Base-by-base conservation (phyloP, 176 grass and related monocot species). In the Alloteropsis semialata region DNA sequence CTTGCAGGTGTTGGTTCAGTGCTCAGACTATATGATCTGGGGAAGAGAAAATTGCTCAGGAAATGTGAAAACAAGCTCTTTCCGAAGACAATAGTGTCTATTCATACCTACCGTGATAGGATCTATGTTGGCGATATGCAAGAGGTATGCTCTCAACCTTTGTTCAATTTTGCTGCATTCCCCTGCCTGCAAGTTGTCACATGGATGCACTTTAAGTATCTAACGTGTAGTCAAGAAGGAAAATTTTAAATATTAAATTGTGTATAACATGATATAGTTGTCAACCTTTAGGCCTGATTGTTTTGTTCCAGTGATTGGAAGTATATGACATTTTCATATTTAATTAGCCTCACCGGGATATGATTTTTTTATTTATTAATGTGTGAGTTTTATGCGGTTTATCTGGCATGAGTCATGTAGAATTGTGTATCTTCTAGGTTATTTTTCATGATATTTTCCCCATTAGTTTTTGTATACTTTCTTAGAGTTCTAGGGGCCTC, bases 21-120 rank as follows among this genome's bases (percentile, higher is more conserved):
- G n/a, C 91, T 99, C 42, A 95, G 96, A 72, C 87, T 99, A 66
- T 99, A 99, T 51, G 93, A 96, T 82, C 84, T 99, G 19, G 96
- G 96, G 29, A 99, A 90, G 77, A 99, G 87, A 80, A 93, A 95
- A 45, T 90, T 99, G 85, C 91, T 96, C 55, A 90, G 93, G 53
- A 99, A 99, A 86, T 99, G 96, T 62, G 93, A 99, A 84, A 99
- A 99, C 72, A 99, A 99, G 69, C 89, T 99, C 60, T 99, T 99
- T 59, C 96, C 93, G 5, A 90, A 78, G 87, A 90, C 85, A 1
- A 90, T 99, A 82, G 63, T 99, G 24, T 96, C 91, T 45, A 96
- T 99, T 71, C 93, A 99, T 82, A 92, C 96, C 46, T 99, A 99
- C 74, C 85, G 96, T 74, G 96, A 99, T 89, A 92, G 96, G 76